A percentile compares a stretch with the other conserved stretches of the same genome.
phyloP scores from a whole-genome alignment of 768 basidiomycete species.

The Lentinus brumalis region DNA sequence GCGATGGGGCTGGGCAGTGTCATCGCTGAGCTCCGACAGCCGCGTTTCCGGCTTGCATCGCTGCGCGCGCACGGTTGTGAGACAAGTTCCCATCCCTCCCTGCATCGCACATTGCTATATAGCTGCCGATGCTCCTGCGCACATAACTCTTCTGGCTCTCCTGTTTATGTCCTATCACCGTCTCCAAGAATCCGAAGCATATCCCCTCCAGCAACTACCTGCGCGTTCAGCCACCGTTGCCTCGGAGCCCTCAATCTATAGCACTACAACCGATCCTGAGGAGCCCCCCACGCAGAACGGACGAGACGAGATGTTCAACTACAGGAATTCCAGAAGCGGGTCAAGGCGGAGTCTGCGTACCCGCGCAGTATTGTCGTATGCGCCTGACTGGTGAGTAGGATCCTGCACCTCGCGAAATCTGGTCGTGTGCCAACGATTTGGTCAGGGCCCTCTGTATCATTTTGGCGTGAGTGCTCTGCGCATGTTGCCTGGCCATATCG shows the following conservation, averaged over 20 bases:
- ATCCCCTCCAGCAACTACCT: slow-evolving; percentile 4
- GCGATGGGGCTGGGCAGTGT: no score
- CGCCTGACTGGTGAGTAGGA: slow-evolving; percentile 69
- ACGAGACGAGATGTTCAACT: not conserved
- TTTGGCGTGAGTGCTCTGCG: slow-evolving; percentile 53
- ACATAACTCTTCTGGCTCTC: not conserved
- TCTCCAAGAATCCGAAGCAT: slow-evolving; percentile 13
- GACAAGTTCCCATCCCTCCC: no score
- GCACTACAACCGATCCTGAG: not conserved
- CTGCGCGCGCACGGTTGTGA: no score
- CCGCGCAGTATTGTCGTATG: slow-evolving; percentile 58
- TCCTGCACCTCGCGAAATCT: not conserved
- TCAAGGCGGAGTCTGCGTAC: slow-evolving; percentile 28
- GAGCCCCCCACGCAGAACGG: not conserved
- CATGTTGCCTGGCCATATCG: not conserved
- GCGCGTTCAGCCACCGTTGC: not conserved
- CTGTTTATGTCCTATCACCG: slow-evolving; percentile 15
- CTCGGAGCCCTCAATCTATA: not conserved
- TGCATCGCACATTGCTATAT: no score
- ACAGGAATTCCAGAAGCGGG: slow-evolving; percentile 18
- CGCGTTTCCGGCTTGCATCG: no score
- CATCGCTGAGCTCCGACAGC: no score
- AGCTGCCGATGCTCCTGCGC: no score
- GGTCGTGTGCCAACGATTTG: slow-evolving; percentile 3
- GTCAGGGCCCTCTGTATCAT: slow-evolving; percentile 67